Percentiles rank a stretch among this genome's conserved stretches.
phyloP scores from a whole-genome alignment of 768 basidiomycete species.

The Podaxis sp. region DNA sequence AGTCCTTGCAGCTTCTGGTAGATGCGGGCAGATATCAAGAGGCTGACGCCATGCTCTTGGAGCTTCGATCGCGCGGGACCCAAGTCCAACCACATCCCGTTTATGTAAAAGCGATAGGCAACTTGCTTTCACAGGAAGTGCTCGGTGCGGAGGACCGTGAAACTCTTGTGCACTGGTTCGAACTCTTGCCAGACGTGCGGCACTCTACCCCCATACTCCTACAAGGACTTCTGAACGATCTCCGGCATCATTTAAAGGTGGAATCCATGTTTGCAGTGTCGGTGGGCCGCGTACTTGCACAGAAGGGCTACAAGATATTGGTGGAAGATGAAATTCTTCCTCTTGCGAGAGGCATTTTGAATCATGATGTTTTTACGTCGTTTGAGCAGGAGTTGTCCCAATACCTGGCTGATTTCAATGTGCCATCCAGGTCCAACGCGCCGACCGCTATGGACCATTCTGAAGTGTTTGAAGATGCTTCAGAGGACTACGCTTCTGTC shows the following conservation, averaged over 20 bases:
- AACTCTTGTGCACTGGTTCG: conserved; percentile 35
- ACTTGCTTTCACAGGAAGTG: conserved; percentile 24
- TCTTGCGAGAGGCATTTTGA: conserved; percentile 16
- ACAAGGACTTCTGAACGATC: neutral
- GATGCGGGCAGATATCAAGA: conserved; percentile 25
- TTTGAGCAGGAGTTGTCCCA: conserved; percentile 18
- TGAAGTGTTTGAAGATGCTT: conserved; percentile 29
- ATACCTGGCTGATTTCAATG: neutral
- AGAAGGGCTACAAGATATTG: conserved; percentile 40
- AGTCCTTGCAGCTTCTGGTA: conserved; percentile 23
- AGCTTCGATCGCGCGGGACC: conserved; percentile 35
- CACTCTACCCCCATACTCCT: neutral
- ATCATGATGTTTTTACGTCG: conserved; percentile 11
- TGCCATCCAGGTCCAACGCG: neutral
- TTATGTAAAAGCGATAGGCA: conserved; percentile 37
- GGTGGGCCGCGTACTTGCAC: conserved; percentile 42
- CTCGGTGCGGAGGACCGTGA: neutral
- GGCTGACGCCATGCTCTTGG: conserved; percentile 32
- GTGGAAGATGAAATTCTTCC: conserved; percentile 26
- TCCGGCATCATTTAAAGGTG: conserved; percentile 7
- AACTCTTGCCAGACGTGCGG: conserved; percentile 14
- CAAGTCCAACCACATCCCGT: conserved; percentile 31
- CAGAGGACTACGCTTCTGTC: conserved; percentile 28
- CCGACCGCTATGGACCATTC: neutral
- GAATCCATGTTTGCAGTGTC: conserved; percentile 36